phyloP scores from a whole-genome alignment of 495 filamentous ascomycete genomes.

The Pyrenula aspistea region DNA sequence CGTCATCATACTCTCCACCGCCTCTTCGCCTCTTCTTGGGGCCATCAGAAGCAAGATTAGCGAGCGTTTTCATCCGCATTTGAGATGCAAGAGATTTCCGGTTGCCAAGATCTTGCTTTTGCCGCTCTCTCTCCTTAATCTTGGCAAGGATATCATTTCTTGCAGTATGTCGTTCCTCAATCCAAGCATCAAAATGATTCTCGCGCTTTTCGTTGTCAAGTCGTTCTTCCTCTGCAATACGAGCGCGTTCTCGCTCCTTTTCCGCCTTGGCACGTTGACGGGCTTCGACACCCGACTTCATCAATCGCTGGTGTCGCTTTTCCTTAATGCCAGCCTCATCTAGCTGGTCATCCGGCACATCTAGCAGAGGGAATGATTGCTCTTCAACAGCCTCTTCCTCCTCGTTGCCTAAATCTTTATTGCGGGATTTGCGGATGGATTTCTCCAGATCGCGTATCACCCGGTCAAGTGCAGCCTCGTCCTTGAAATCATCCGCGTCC shows the following conservation, averaged over 20 bases:
- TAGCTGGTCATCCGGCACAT: conserved; percentile 80
- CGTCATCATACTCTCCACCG: conserved; percentile 61
- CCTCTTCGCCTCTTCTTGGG: conserved; percentile 76
- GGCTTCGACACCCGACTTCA: conserved; percentile 91
- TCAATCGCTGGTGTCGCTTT: conserved; percentile 80
- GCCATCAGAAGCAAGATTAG: conserved; percentile 85
- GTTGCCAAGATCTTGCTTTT: conserved; percentile 87
- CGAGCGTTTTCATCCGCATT: conserved; percentile 96
- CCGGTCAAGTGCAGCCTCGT: conserved; percentile 70
- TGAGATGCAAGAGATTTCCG: conserved; percentile 91
- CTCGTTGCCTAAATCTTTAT: conserved; percentile 80
- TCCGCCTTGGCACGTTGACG: conserved; percentile 84
- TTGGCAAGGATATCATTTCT: conserved; percentile 60
- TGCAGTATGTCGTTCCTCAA: conserved; percentile 63
- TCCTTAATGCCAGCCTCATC: conserved; percentile 82
- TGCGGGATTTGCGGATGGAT: conserved; percentile 73
- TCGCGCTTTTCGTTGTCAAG: conserved; percentile 73
- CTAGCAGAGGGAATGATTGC: conserved; percentile 76
- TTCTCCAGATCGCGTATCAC: conserved; percentile 79
- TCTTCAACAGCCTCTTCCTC: conserved; percentile 64
- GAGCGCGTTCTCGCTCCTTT: conserved; percentile 81
- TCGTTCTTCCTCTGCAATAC: conserved; percentile 68
- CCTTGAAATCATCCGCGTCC: conserved; percentile 82
- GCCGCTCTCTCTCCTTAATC: conserved; percentile 84
- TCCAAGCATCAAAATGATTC: conserved; percentile 77